Evolutionary conservation across 352 stramenopile species (phyloP).

Genomic region (Globisporangium acanthophoron): DNA sequence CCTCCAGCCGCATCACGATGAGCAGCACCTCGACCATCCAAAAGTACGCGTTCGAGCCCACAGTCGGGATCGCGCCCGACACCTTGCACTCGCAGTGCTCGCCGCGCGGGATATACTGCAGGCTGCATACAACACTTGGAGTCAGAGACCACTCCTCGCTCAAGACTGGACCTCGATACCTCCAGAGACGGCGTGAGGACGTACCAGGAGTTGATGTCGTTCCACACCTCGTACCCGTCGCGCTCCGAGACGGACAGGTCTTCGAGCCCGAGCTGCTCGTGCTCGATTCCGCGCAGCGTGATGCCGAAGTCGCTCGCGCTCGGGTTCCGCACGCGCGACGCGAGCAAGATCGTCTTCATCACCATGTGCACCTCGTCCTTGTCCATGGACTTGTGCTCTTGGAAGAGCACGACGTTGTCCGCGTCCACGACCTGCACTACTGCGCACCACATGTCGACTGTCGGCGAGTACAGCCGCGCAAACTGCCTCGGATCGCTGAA

Average conservation of each 20-base stretch:
- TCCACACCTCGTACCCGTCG: slow-evolving; percentile 16
- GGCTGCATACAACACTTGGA: background rate
- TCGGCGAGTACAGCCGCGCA: slow-evolving; percentile 11
- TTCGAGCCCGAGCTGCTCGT: slow-evolving; percentile 13
- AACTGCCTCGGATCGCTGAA: slow-evolving; percentile 11
- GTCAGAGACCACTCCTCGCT: no score
- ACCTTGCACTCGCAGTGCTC: slow-evolving; percentile 14
- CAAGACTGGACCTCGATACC: no score
- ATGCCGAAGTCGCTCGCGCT: slow-evolving; percentile 1
- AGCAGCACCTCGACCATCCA: slow-evolving; percentile 17
- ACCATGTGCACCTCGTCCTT: slow-evolving; percentile 6
- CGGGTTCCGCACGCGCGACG: slow-evolving; percentile 4
- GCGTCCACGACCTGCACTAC: slow-evolving; percentile 14
- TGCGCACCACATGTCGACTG: slow-evolving; percentile 13
- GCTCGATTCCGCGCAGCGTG: slow-evolving; percentile 10
- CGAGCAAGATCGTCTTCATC: slow-evolving; percentile 17
- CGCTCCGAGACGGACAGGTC: slow-evolving; percentile 8
- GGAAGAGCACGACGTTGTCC: slow-evolving; percentile 17
- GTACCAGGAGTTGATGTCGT: slow-evolving; percentile 16
- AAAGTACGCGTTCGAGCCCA: slow-evolving; percentile 15
- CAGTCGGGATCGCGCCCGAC: slow-evolving; percentile 13
- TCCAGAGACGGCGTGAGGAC: background rate
- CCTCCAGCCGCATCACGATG: slow-evolving; percentile 13
- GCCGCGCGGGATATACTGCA: slow-evolving; percentile 11
- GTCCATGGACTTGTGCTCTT: slow-evolving; percentile 17